These are phyloP conservation scores for Trametes meyenii DNA, from an alignment of 768 basidiomycete species.

Conservation along the genomic window DNA sequence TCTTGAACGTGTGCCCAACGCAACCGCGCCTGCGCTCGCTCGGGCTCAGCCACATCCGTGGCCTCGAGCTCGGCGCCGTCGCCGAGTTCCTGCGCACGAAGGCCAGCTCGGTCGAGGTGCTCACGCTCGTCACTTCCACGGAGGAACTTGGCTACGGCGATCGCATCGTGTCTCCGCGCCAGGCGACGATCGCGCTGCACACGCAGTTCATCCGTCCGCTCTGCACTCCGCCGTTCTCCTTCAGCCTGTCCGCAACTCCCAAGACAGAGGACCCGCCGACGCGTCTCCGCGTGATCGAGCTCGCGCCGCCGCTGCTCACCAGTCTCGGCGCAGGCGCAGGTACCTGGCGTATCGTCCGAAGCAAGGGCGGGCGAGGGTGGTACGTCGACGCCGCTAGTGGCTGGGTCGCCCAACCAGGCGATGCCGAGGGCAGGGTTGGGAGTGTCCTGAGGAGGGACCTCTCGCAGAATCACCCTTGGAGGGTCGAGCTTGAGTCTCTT, in stretches of 20 bases:
- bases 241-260: constrained; percentile 47
- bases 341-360: constrained; percentile 86
- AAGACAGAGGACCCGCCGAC: constrained; percentile 55
- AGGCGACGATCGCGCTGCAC: constrained; percentile 78
- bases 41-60: constrained; percentile 85
- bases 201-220: constrained; percentile 77
- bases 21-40: constrained; percentile 83
- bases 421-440: constrained; percentile 32
- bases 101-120: constrained; percentile 79
- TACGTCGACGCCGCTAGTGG: constrained; percentile 88
- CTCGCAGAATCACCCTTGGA: constrained; percentile 60
- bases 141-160: constrained; percentile 68
- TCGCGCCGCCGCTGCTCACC: constrained; percentile 70
- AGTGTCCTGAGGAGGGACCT: constrained; percentile 64
- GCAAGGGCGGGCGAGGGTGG: constrained; percentile 95
- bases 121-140: constrained; percentile 78
- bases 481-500: constrained; percentile 70
- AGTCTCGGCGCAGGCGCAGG: constrained; percentile 79
- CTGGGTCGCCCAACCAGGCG: constrained; percentile 58
- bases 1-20: constrained; percentile 52
- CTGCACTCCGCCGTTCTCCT: constrained; percentile 76
- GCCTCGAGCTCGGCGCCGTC: constrained; percentile 65
- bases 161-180: constrained; percentile 49
- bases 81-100: constrained; percentile 68
- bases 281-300: constrained; percentile 83